phyloP scores from a whole-genome alignment of 768 basidiomycete genomes.

The Boletus reticuloceps region DNA sequence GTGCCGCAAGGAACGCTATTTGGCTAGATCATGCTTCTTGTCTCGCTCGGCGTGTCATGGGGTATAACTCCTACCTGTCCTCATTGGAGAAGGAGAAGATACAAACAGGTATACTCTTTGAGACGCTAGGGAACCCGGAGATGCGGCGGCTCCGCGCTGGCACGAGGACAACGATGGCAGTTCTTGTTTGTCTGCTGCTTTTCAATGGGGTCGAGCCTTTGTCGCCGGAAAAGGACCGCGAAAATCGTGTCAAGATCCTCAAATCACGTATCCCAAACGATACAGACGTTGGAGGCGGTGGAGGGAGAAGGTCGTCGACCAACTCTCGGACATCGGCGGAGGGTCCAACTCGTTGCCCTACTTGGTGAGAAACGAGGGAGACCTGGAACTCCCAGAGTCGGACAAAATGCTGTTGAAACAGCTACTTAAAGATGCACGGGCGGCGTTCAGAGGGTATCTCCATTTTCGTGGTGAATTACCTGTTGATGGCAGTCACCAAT shows the following conservation, averaged over 20 bases:
- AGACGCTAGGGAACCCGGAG: conserved; percentile 4
- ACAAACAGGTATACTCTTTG: conserved; percentile 16
- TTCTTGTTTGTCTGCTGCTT: conserved; percentile 24
- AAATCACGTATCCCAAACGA: conserved; percentile 18
- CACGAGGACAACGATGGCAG: conserved; percentile 21
- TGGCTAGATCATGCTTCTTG: conserved; percentile 35
- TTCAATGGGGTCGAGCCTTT: conserved; percentile 11
- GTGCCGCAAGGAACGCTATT: conserved; percentile 34
- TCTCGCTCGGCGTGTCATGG: conserved; percentile 33
- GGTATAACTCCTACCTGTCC: conserved; percentile 32
- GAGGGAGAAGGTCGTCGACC: conserved; percentile 18
- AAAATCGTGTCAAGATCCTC: conserved; percentile 9
- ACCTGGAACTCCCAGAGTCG: neutral
- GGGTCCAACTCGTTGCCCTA: neutral
- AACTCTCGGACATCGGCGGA: conserved; percentile 7
- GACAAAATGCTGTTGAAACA: conserved; percentile 1
- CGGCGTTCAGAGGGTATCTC: conserved; percentile 17
- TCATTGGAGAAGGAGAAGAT: conserved; percentile 35
- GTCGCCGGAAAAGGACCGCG: neutral
- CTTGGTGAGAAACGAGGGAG: neutral
- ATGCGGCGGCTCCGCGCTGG: conserved; percentile 15
- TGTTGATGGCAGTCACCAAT: neutral
- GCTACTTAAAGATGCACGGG: conserved; percentile 18
- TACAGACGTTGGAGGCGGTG: conserved; percentile 24
- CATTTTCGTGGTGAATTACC: neutral